Evolutionary conservation across 129 eudicot species (phyloP), one percentile per base, ranked within the genome.

Genomic region (Centaurea solstitialis): DNA sequence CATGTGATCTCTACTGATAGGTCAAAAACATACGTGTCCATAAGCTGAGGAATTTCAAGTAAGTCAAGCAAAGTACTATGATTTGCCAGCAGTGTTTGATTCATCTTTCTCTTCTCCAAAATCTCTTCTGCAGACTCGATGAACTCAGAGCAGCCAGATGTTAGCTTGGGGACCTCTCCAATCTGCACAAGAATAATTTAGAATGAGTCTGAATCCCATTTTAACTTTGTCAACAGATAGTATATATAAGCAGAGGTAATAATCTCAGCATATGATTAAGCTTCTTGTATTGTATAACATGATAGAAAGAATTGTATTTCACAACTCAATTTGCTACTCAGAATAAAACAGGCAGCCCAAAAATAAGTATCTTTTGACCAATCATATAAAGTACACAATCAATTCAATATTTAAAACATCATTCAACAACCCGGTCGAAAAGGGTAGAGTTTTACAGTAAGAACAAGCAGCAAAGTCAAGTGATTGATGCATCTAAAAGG

Each of bases 31-130:
- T 96, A 96, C 98, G 99, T 96, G 93, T 96, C 99, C 99, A 96
- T 96, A 74, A 96, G 98, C 87, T 96, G 99, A 88, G 99, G 99
- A 91, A 96, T 96, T 91, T 96, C 99, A 87, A 96, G 99, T 86
- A 96, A 89, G 93, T 96, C 99, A 82, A 96, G 99, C 92, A 96
- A 84, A 82, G 99, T 96, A 89, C 97, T 96, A 71, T 93, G 98
- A 85, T 93, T 96, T 28, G 92, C 86, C 41, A 96, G 92, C 83
- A 96, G 76, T 22, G 91, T 93, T 81, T 96, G 97, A 86, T 96
- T 96, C 99, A 96, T 89, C 88, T 91, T 93, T 85, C 99, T 88
- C 75, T 93, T 89, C 85, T 96, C 99, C 90, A 92, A 76, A 70
- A 94, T 95, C 73, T 88, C 73, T 85, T 93, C 98, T 17, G 95